These are phyloP conservation scores for Colletotrichum sp. DNA, from an alignment of 2,329 filamentous ascomycete genomes.

Conservation along the genomic window DNA sequence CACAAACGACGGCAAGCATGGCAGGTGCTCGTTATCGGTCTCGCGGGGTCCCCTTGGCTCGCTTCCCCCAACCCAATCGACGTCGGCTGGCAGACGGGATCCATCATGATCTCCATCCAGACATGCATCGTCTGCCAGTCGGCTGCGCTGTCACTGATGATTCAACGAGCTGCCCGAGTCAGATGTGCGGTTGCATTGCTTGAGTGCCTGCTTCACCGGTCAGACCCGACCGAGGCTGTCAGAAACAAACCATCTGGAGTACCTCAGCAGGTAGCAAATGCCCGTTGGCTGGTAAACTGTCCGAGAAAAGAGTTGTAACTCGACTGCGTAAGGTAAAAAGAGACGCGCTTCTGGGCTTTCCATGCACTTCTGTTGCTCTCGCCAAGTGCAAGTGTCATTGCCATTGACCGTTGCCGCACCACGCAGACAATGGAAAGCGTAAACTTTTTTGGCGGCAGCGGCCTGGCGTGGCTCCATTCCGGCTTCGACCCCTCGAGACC, in stretches of 20 bases:
- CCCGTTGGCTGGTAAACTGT: background rate
- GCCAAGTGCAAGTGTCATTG: background rate
- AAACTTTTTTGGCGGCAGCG: background rate
- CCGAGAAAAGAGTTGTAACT: background rate
- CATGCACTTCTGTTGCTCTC: background rate
- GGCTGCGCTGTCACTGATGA: background rate
- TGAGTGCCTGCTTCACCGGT: background rate
- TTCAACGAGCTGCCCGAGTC: background rate
- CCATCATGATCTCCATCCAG: background rate
- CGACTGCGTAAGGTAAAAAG: no score
- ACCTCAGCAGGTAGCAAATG: background rate
- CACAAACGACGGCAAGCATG: background rate
- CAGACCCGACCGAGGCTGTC: background rate
- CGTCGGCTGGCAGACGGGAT: background rate
- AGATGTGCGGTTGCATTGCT: background rate
- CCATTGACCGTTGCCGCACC: background rate
- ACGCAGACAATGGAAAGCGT: background rate
- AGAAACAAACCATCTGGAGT: background rate
- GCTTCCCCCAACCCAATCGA: background rate
- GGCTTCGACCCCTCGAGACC: background rate
- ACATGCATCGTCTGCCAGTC: background rate
- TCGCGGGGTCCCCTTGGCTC: background rate
- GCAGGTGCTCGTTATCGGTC: slow-evolving; percentile 10
- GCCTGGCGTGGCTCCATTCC: background rate
- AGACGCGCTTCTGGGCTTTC: background rate